Conservation (phyloP, 371 early-diverging fungal species). For the Gilbertella persicaria region DNA sequence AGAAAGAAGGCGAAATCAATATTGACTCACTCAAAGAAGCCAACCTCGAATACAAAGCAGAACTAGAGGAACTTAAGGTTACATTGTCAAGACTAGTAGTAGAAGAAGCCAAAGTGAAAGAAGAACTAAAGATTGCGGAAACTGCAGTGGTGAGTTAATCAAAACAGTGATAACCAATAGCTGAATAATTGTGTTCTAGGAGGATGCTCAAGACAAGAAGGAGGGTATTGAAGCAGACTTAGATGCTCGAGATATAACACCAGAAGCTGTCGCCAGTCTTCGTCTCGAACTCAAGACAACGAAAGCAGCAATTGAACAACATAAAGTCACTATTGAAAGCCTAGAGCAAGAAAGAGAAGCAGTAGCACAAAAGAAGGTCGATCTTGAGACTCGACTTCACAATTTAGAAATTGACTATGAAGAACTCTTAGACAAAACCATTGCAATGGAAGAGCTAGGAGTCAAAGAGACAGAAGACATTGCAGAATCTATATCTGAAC, state of each 20-base stretch:
- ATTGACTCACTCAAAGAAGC: constrained; percentile 85
- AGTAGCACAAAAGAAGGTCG: constrained; percentile 63
- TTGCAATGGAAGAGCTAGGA: constrained; percentile 84
- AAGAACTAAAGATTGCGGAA: constrained; percentile 5
- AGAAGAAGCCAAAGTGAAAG: constrained; percentile 29
- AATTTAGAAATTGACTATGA: constrained; percentile 87
- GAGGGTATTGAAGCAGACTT: constrained; percentile 76
- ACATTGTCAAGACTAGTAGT: constrained; percentile 40
- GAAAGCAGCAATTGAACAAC: constrained; percentile 66
- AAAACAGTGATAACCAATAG: neutral
- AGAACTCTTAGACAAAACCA: constrained; percentile 90
- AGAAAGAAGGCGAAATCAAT: constrained; percentile 81
- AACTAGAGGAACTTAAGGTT: constrained; percentile 74
- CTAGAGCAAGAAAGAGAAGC: constrained; percentile 66
- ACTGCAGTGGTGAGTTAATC: constrained; percentile 5
- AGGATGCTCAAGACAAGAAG: constrained; percentile 68
- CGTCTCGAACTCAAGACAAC: constrained; percentile 78
- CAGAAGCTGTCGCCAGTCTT: constrained; percentile 31
- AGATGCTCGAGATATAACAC: constrained; percentile 35
- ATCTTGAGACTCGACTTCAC: constrained; percentile 73
- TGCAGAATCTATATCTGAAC: constrained; percentile 72
- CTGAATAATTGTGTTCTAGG: neutral
- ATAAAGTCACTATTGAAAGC: constrained; percentile 68
- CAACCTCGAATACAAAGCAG: constrained; percentile 69
- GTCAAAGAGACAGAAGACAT: constrained; percentile 58